These are phyloP conservation scores for Leishmania mexicana DNA, from an alignment of 208 protist species.

Conservation along the genomic window DNA sequence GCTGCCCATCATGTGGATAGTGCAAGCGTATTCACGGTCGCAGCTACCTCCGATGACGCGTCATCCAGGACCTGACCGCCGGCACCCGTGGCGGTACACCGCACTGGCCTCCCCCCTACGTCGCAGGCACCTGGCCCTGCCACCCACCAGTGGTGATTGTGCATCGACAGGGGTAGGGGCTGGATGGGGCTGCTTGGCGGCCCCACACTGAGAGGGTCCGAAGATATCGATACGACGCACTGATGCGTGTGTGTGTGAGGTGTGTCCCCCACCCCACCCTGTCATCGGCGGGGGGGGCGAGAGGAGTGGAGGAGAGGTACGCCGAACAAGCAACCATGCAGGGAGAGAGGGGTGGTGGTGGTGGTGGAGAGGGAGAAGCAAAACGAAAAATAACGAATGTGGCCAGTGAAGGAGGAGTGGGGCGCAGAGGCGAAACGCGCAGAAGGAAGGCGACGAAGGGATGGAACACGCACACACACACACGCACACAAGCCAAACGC, in stretches of 20 bases:
- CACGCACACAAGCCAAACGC: not conserved
- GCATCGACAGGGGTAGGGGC: not conserved
- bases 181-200: not conserved
- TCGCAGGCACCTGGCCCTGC: not conserved
- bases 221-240: not conserved
- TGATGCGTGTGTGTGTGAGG: not conserved
- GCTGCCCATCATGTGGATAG: not conserved
- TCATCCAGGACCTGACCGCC: not conserved
- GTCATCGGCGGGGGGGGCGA: not conserved
- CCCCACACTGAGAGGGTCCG: not conserved
- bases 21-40: not conserved
- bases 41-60: not conserved
- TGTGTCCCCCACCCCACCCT: not conserved
- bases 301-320: not conserved
- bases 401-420: not conserved
- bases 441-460: not conserved
- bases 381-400: not conserved
- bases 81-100: too few species aligned
- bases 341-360: not conserved
- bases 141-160: too few species aligned
- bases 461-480: not conserved
- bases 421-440: not conserved
- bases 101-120: too few species aligned
- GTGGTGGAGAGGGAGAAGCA: not conserved
- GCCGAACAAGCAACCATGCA: not conserved